Percentiles rank a stretch among this genome's conserved stretches.
These are phyloP conservation scores for Trametes polyzona DNA, from an alignment of 1,284 basidiomycete species.

Conservation along the genomic window DNA sequence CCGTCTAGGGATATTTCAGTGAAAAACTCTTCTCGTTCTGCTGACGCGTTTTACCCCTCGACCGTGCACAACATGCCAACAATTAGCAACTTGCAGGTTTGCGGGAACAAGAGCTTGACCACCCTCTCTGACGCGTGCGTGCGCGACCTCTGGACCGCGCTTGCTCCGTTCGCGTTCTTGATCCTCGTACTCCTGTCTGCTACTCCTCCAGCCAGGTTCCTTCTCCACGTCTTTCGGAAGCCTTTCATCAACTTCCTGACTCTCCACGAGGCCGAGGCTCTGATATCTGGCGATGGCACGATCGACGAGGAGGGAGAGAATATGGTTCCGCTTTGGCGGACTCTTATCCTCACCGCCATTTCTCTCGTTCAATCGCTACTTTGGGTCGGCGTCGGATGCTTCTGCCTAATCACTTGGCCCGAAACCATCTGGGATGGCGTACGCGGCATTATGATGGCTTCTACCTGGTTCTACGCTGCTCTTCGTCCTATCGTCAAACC, in stretches of 20 bases:
- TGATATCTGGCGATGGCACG: conserved; percentile 36
- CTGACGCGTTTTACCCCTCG: no score
- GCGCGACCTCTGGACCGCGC: conserved; percentile 57
- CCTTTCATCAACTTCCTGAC: conserved; percentile 56
- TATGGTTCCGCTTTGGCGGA: conserved; percentile 56
- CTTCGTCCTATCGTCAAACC: conserved; percentile 45
- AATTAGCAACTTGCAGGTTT: conserved; percentile 18
- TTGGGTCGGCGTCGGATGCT: conserved; percentile 56
- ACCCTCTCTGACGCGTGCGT: conserved; percentile 57
- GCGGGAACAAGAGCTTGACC: conserved; percentile 35
- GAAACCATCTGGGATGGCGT: conserved; percentile 34
- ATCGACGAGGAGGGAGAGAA: conserved; percentile 31
- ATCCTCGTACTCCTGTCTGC: conserved; percentile 46
- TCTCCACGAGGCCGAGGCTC: conserved; percentile 61
- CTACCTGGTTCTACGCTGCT: conserved; percentile 62
- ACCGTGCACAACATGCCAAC: no score
- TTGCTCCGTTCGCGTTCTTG: conserved; percentile 55
- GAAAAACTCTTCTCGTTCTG: no score
- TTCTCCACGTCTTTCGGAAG: conserved; percentile 36
- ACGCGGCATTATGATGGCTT: conserved; percentile 46
- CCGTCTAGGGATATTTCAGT: no score
- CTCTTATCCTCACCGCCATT: conserved; percentile 51
- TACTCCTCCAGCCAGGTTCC: conserved; percentile 34
- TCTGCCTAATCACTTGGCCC: conserved; percentile 37
- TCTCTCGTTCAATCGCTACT: conserved; percentile 52